A percentile compares a stretch with the other conserved stretches of the same genome.
Evolutionary conservation across 306 rosid species (phyloP).

Genomic region (barrel medic (Medicago truncatula)): MtrunA17r5.0-ANR NC_053047.1:3066001-3066500

Average conservation of each 20-base stretch:
- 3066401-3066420: not conserved
- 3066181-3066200: constrained; percentile 95
- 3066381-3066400: constrained; percentile 32
- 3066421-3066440: not conserved
- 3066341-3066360: constrained; percentile 22
- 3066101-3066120: constrained; percentile 99
- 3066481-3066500: not conserved
- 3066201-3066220: constrained; percentile 68
- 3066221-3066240: not conserved
- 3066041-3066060: constrained; percentile 82
- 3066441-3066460: not conserved
- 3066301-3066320: constrained; percentile 42
- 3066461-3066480: not conserved
- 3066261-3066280: not conserved
- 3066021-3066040: constrained; percentile 98
- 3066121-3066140: constrained; percentile 80
- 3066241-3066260: not conserved
- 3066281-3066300: constrained; percentile 37
- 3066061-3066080: constrained; percentile 88
- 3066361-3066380: constrained; percentile 34
- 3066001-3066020: constrained; percentile 91
- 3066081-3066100: constrained; percentile 94
- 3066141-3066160: constrained; percentile 94
- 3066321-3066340: constrained; percentile 31
- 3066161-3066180: constrained; percentile 92